Evolutionary conservation across 2,329 filamentous ascomycete genomes (phyloP).

Genomic region (Biscogniauxia mediterranea): DNA sequence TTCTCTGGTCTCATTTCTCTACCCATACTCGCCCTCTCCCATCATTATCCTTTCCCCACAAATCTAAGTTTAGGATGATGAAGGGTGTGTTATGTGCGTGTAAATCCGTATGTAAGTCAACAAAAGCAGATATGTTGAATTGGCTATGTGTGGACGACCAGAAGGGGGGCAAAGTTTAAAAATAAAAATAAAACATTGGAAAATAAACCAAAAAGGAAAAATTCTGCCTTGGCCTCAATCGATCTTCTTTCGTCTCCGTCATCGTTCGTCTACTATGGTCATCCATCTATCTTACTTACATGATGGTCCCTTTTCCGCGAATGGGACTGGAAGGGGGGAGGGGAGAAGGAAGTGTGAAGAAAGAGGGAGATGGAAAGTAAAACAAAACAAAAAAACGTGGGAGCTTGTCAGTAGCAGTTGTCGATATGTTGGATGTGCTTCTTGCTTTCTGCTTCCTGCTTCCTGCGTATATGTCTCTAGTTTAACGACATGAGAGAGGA

Average conservation of each 20-base stretch:
- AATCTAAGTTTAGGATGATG: background rate
- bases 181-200: background rate
- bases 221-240: background rate
- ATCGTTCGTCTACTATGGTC: background rate
- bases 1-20: background rate
- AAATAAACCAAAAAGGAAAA: background rate
- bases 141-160: background rate
- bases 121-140: conserved; percentile 1
- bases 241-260: background rate
- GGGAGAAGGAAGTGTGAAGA: no score
- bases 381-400: background rate
- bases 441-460: background rate
- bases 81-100: background rate
- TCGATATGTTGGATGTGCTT: background rate
- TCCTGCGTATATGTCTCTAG: background rate
- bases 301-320: background rate
- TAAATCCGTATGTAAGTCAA: background rate
- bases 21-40: background rate
- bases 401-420: background rate
- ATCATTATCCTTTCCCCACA: background rate
- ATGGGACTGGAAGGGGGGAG: background rate
- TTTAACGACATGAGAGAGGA: background rate
- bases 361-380: no score
- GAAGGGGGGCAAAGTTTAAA: background rate
- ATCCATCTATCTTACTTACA: background rate